Base-by-base conservation (phyloP, 768 basidiomycete genomes). In the Amanita brunnescens region DNA sequence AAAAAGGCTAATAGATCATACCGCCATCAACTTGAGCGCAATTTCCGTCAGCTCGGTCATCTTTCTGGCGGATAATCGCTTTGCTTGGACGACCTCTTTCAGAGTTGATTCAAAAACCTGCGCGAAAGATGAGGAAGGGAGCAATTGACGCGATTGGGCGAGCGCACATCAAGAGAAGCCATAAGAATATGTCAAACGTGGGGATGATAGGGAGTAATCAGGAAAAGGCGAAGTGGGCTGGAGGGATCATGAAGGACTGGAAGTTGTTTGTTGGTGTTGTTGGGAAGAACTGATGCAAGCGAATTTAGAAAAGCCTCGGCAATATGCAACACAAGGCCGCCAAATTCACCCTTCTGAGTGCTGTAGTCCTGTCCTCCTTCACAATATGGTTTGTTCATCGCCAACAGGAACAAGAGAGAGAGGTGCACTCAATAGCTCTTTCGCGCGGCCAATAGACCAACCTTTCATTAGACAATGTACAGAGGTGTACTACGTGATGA, bases 351-450 rank as follows among this genome's bases (percentile, higher is more conserved):
- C 74, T 96, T n/a, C 68, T 72, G 30, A 76, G 74, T 21, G 82
- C 93, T 4, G 65, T 88, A 46, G 58, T 75, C 6, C 60, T 85
- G 46, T 81, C 87, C 10, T 74, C 75, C 2, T 65, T 85, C 33
- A 88, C 86, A 23, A 80, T 97, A 64, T 95, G 84, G 81, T 89
- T 81, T 16, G 93, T 97, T 26, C 94, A 97, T 64, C 86, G 76
- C 60, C 79, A 93, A 50, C 93, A 97, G 62, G 70, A 76, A 13
- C 78, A 81, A 60, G 92, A 97, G 66, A 83, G 84, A 51, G 80
- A 91, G 58, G 94, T 92, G 33, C 47, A 38, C 20, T 14, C 18
- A 29, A 29, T 30, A 41, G 20, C 23, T 32, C 48, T 20, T n/a
- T 21, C 23, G 39, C 13, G 33, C 18, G 33, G 34, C 39, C 30